Base-by-base conservation (phyloP, 1,284 basidiomycete species). In the Ceratobasidium sp. region DNA sequence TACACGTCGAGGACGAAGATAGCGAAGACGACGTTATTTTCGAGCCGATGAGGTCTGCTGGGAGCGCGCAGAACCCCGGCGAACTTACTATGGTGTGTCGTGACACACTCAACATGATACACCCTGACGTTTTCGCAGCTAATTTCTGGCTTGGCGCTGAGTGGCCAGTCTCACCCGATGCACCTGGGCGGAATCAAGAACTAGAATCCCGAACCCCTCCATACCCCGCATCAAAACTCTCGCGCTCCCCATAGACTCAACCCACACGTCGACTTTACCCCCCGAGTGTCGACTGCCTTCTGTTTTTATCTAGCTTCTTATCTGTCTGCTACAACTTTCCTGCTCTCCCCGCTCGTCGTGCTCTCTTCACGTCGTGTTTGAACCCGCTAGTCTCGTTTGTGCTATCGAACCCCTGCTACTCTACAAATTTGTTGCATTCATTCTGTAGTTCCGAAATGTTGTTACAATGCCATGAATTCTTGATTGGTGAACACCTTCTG, bases 401-500 rank as follows among this genome's bases (percentile, higher is more conserved):
- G 49, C 24, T 53, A 41, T 68, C 64, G 64, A 1, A 13, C 53
- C 34, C 27, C 19, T 54, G 24, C 69, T 73, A 73, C 49, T 54
- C 48, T 72, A 73, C 69, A 73, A 73, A 51, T 73, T 73, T 73
- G 69, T 73, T 73, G 69, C 69, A 73, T 37, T 73, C 46, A 73
- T 73, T 73, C 69, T 73, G 69, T 62, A 46, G 53, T 56, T 46
- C 68, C 16, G 27, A 29, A 61, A 29, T 54, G 31, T 59, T 48
- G 29, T 37, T 54, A 56, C 54, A 61, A 61, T 61, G 37, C 58
- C 58, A 61, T 61, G 58, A 61, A 61, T 34, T 37, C 41, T 61
- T 61, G 39, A 61, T 41, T 61, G 39, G 58, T 61, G 58, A 61
- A 61, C 22, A 4, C 9, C 7, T n/a, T 22, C 19, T 49, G 48